phyloP scores from a whole-genome alignment of 768 basidiomycete genomes.

The Lepiota venenata region DNA sequence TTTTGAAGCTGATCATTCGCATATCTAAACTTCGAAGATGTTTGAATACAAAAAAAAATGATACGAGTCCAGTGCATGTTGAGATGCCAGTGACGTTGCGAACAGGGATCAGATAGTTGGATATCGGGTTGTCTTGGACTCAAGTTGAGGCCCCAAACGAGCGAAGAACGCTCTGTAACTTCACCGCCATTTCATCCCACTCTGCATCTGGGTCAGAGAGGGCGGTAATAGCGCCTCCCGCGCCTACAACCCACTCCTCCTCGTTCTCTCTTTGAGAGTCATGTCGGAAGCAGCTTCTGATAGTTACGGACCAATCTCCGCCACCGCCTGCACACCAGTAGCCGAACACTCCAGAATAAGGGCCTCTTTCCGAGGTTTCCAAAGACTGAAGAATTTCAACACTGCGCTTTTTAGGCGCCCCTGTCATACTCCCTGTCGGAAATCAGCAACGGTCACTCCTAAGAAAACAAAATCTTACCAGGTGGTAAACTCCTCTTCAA shows the following conservation, averaged over 20 bases:
- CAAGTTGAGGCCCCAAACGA: constrained; percentile 46
- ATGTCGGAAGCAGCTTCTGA: constrained; percentile 87
- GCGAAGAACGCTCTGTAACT: constrained; percentile 73
- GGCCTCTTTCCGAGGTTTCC: constrained; percentile 66
- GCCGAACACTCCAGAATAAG: constrained; percentile 93
- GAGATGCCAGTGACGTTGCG: too few species aligned
- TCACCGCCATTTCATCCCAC: constrained; percentile 94
- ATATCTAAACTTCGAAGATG: too few species aligned
- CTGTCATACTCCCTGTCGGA: constrained; percentile 87
- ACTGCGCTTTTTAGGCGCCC: constrained; percentile 92
- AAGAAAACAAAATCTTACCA: constrained; percentile 41
- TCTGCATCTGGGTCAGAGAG: constrained; percentile 81
- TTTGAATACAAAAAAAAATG: too few species aligned
- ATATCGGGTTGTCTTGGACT: neutral
- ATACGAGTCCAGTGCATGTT: too few species aligned
- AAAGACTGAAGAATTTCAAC: constrained; percentile 84
- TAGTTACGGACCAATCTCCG: constrained; percentile 92
- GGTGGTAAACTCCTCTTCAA: constrained; percentile 81
- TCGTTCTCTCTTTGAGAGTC: constrained; percentile 24
- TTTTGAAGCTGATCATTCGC: too few species aligned
- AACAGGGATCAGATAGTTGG: neutral
- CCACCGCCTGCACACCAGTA: constrained; percentile 89
- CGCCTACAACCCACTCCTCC: constrained; percentile 79
- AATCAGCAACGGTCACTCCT: neutral
- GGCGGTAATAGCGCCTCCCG: constrained; percentile 96